phyloP scores from a whole-genome alignment of 2,329 filamentous ascomycete species.

The Harringtonia aguacate region DNA sequence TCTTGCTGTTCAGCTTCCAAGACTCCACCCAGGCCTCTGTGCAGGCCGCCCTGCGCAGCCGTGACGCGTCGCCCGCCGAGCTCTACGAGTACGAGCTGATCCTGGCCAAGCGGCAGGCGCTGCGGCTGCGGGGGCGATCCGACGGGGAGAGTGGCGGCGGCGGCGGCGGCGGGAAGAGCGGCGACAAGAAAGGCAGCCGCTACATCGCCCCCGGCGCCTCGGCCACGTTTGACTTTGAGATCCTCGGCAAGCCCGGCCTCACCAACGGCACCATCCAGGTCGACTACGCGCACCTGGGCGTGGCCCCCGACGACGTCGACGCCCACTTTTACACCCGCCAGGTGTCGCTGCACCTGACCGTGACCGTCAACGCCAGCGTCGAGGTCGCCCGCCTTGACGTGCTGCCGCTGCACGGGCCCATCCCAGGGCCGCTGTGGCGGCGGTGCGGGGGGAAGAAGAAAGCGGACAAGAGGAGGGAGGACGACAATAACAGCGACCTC shows the following conservation, averaged over 20 bases:
- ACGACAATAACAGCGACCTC: no score
- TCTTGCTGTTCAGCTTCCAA: slow-evolving; percentile 79
- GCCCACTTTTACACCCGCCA: slow-evolving; percentile 77
- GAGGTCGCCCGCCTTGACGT: slow-evolving; percentile 75
- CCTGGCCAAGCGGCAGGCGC: slow-evolving; percentile 61
- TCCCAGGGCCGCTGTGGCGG: slow-evolving; percentile 52
- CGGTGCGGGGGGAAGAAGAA: slow-evolving; percentile 17
- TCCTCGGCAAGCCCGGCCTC: slow-evolving; percentile 76
- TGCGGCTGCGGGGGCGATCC: slow-evolving; percentile 39
- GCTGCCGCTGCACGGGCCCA: slow-evolving; percentile 56
- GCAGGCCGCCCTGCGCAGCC: slow-evolving; percentile 62
- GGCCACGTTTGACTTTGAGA: slow-evolving; percentile 69
- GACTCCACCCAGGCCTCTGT: slow-evolving; percentile 76
- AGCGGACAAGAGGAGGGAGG: slow-evolving; percentile 19
- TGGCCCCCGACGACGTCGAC: slow-evolving; percentile 53
- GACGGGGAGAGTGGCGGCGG: slow-evolving; percentile 16
- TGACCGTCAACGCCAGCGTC: slow-evolving; percentile 87
- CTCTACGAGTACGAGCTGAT: slow-evolving; percentile 80
- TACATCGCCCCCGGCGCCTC: slow-evolving; percentile 58
- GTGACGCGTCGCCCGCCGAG: slow-evolving; percentile 68
- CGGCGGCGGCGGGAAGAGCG: neutral
- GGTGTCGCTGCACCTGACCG: slow-evolving; percentile 66
- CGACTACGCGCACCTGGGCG: slow-evolving; percentile 76
- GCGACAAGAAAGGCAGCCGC: slow-evolving; percentile 20
- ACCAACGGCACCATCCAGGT: slow-evolving; percentile 71